Evolutionary conservation across 306 rosid species (phyloP), one percentile per base, ranked within the genome.

Genomic region (Alnus rubra): DNA sequence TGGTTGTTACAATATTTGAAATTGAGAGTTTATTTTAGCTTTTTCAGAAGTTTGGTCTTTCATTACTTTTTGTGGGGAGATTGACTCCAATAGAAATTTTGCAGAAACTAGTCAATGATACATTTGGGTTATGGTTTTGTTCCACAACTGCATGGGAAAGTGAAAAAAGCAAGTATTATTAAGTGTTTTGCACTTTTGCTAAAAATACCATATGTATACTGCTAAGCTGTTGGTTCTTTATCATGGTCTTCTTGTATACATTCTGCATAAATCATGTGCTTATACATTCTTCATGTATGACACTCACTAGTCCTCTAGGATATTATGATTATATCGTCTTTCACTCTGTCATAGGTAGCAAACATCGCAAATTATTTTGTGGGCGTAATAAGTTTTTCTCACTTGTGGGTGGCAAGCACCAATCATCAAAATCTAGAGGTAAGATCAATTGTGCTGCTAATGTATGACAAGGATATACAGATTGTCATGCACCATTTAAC

Each of bases 321-420:
- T 77, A 81, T 74, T 70, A 37, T 79, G 73, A 69, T 74, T 79
- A 28, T 16, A 65, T 76, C 63, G 52, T 7, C 60, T 52, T 64
- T 64, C 50, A 35, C 72, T 83, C 63, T 83, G 73, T 73, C 76
- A 60, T 81, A 81, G 90, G 86, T 80, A 69, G 67, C 72, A 79
- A 71, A 74, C 84, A 76, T 59, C 63, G 76, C 65, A 83, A 83
- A 52, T 84, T 86, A 76, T 56, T 51, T 78, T 87, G 82, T 62
- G 85, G 89, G 64, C 81, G 80, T 69, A 88, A 76, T 82, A 87
- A 84, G 79, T 77, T 80, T 85, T 84, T 90, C 74, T 23, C 79
- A 56, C 71, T 80, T 67, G 39, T 79, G 54, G 71, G 74, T 79
- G 74, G 79, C 71, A 77, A 85, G 74, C 79, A 74, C 71, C 82